A percentile compares a stretch with the other conserved stretches of the same genome.
Evolutionary conservation across 768 basidiomycete species (phyloP).

Genomic region (Lactifluus echinatus): DNA sequence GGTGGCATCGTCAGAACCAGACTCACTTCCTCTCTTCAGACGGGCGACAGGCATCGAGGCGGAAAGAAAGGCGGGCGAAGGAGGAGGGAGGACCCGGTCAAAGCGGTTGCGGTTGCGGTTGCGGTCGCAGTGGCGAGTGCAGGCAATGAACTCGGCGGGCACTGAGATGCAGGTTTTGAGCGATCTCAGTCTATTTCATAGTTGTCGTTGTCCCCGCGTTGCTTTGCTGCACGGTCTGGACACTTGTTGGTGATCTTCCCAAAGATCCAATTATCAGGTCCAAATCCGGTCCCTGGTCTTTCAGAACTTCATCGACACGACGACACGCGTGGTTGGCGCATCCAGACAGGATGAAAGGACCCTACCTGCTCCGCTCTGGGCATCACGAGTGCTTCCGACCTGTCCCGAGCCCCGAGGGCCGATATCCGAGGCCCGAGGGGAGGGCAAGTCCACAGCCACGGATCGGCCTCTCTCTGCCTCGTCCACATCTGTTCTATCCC

Average conservation of each 20-base stretch:
- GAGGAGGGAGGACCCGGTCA: constrained; percentile 26
- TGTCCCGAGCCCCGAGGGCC: constrained; percentile 8
- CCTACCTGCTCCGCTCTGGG: not conserved
- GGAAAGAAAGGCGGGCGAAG: constrained; percentile 18
- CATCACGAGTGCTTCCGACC: constrained; percentile 12
- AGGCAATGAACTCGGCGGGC: not conserved
- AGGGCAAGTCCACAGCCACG: not conserved
- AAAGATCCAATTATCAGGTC: constrained; percentile 21
- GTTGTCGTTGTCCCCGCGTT: constrained; percentile 22
- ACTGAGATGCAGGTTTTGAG: constrained; percentile 16
- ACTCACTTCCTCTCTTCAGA: constrained; percentile 56
- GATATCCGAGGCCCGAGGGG: constrained; percentile 3
- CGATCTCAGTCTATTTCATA: constrained; percentile 13
- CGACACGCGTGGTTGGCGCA: constrained; percentile 11
- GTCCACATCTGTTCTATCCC: not conserved
- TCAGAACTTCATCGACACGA: constrained; percentile 14
- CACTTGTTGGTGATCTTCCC: constrained; percentile 11
- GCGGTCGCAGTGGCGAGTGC: constrained; percentile 17
- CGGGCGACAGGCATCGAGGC: constrained; percentile 55
- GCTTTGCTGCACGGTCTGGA: constrained; percentile 20
- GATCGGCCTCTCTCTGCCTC: not conserved
- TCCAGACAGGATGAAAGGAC: constrained; percentile 1
- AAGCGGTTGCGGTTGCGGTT: constrained; percentile 21
- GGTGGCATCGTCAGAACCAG: constrained; percentile 49
- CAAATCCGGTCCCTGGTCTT: constrained; percentile 18